phyloP scores from a whole-genome alignment of 306 rosid genomes.

The Prunus mongolica region DNA sequence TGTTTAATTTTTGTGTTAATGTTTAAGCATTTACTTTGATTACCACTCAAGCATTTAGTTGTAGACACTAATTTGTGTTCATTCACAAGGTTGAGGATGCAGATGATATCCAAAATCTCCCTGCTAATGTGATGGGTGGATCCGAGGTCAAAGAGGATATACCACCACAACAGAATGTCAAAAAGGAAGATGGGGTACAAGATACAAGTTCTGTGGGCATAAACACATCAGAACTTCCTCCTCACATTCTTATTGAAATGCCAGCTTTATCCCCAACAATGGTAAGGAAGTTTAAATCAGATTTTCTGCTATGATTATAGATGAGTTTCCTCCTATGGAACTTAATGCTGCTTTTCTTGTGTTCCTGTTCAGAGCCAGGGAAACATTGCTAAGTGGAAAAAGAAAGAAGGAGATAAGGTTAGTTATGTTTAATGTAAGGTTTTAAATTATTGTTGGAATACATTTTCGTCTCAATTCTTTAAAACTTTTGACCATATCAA shows the following conservation, averaged over 20 bases:
- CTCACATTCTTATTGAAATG: constrained; percentile 76
- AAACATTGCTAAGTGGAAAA: constrained; percentile 78
- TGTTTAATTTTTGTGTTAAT: not conserved
- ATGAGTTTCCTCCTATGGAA: constrained; percentile 21
- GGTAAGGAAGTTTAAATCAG: constrained; percentile 46
- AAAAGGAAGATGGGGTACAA: constrained; percentile 38
- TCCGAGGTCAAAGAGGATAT: constrained; percentile 41
- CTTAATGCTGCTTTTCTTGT: constrained; percentile 12
- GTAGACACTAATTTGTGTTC: constrained; percentile 33
- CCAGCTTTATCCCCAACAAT: constrained; percentile 97
- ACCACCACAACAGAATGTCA: constrained; percentile 35
- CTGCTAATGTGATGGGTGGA: constrained; percentile 46
- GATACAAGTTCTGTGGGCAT: constrained; percentile 50
- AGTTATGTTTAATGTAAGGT: constrained; percentile 33
- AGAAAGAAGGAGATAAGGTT: constrained; percentile 98
- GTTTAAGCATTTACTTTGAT: constrained; percentile 10
- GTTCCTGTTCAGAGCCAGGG: constrained; percentile 74
- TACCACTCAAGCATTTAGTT: constrained; percentile 20
- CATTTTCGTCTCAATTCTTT: constrained; percentile 1
- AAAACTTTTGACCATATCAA: not conserved
- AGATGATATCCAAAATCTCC: constrained; percentile 73
- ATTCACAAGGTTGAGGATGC: constrained; percentile 79
- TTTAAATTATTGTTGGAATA: constrained; percentile 2
- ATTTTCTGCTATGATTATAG: constrained; percentile 11
- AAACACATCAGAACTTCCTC: constrained; percentile 70